phyloP scores from a whole-genome alignment of 805 yeast genomes.

The Suhomyces xylopsoci region DNA sequence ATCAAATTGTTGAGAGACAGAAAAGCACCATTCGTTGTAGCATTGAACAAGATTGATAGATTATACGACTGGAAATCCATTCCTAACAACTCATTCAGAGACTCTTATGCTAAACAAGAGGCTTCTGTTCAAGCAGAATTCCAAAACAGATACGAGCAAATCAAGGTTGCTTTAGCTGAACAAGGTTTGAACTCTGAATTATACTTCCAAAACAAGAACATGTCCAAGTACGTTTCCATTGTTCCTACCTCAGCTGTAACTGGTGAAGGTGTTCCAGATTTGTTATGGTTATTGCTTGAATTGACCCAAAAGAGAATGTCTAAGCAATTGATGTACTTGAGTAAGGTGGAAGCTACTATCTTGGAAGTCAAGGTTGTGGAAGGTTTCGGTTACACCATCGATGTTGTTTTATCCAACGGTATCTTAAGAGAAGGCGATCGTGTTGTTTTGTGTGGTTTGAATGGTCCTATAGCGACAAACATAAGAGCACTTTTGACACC shows the following conservation, averaged over 20 bases:
- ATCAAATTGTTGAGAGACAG: constrained; percentile 89
- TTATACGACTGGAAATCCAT: constrained; percentile 88
- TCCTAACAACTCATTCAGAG: constrained; percentile 95
- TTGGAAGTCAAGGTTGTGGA: constrained; percentile 97
- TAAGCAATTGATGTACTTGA: constrained; percentile 92
- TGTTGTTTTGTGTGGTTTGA: constrained; percentile 93
- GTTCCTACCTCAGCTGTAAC: constrained; percentile 99
- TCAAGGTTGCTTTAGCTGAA: constrained; percentile 90
- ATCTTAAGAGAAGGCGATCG: constrained; percentile 91
- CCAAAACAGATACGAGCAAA: constrained; percentile 78
- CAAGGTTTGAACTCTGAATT: constrained; percentile 98
- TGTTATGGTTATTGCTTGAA: constrained; percentile 91
- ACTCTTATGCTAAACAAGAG: constrained; percentile 78
- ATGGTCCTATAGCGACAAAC: constrained; percentile 96
- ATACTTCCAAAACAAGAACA: constrained; percentile 90
- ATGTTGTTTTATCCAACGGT: constrained; percentile 97
- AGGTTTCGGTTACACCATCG: constrained; percentile 98
- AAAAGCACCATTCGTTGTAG: constrained; percentile 97
- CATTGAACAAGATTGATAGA: constrained; percentile 96
- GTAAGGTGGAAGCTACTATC: constrained; percentile 92
- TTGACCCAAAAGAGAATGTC: constrained; percentile 98
- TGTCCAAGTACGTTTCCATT: constrained; percentile 90
- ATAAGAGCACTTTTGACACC: constrained; percentile 96
- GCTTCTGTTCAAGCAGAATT: constrained; percentile 89
- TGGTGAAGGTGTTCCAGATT: constrained; percentile 99